Evolutionary conservation across 116 monocot genomes (phyloP).

Genomic region (Iris pallida): DNA sequence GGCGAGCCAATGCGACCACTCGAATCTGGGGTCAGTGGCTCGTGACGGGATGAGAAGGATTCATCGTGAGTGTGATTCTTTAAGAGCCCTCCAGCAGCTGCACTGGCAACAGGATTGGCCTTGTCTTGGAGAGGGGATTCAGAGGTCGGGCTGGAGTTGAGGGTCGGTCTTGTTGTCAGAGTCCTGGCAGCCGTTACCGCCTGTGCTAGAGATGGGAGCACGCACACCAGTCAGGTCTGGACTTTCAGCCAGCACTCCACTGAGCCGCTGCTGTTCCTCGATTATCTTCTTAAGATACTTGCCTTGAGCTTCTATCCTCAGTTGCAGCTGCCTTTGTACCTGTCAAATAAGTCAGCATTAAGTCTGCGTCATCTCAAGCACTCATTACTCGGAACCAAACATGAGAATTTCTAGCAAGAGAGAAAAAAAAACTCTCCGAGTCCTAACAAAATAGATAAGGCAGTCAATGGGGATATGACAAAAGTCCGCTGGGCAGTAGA

Average conservation of each 20-base stretch:
- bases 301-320: slow-evolving; percentile 74
- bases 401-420: too few species aligned
- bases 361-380: too few species aligned
- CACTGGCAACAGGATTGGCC: slow-evolving; percentile 3
- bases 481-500: too few species aligned
- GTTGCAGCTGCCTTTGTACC: slow-evolving; percentile 71
- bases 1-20: slow-evolving; percentile 19
- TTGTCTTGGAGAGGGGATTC: slow-evolving; percentile 13
- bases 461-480: too few species aligned
- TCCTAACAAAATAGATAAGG: too few species aligned
- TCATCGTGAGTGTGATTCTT: slow-evolving; percentile 19
- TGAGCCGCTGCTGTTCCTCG: slow-evolving; percentile 52
- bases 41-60: slow-evolving; percentile 16
- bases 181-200: slow-evolving; percentile 10
- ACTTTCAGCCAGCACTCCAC: slow-evolving; percentile 22
- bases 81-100: neutral
- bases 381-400: too few species aligned
- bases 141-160: slow-evolving; percentile 37
- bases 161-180: slow-evolving; percentile 27
- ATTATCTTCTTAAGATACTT: slow-evolving; percentile 73
- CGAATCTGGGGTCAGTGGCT: slow-evolving; percentile 47
- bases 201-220: neutral
- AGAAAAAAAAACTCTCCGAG: too few species aligned
- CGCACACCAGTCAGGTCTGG: slow-evolving; percentile 5
- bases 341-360: neutral